phyloP scores from a whole-genome alignment of 2,329 filamentous ascomycete genomes.

The Colletotrichum costaricense region DNA sequence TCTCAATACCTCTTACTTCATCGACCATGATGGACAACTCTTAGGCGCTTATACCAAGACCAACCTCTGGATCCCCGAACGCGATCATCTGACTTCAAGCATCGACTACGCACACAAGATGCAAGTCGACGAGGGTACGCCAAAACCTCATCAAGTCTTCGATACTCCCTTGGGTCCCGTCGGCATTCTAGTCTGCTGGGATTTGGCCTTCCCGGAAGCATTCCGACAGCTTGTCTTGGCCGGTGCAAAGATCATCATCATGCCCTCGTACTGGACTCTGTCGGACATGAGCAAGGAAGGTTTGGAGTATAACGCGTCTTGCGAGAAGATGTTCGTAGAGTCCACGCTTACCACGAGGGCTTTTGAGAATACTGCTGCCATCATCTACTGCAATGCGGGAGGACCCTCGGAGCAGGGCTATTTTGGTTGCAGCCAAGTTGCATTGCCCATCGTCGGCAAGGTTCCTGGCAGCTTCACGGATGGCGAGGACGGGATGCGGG shows the following conservation, averaged over 20 bases:
- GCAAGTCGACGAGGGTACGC: background rate
- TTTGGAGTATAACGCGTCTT: slow-evolving; percentile 57
- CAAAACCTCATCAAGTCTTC: slow-evolving; percentile 44
- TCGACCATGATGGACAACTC: slow-evolving; percentile 56
- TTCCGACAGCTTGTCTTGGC: slow-evolving; percentile 65
- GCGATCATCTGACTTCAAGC: slow-evolving; percentile 55
- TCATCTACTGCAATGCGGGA: slow-evolving; percentile 68
- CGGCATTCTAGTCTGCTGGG: slow-evolving; percentile 68
- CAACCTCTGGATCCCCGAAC: slow-evolving; percentile 65
- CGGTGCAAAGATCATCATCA: slow-evolving; percentile 68
- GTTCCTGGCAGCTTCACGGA: slow-evolving; percentile 59
- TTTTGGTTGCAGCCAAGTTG: slow-evolving; percentile 65
- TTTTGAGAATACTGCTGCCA: slow-evolving; percentile 69
- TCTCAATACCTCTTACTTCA: slow-evolving; percentile 64
- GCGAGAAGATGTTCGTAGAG: slow-evolving; percentile 65
- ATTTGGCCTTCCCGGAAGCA: slow-evolving; percentile 70
- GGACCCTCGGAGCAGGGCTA: slow-evolving; percentile 59
- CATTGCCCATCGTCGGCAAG: slow-evolving; percentile 64
- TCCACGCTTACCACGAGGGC: slow-evolving; percentile 60
- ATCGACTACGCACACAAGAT: slow-evolving; percentile 35
- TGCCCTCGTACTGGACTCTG: slow-evolving; percentile 62
- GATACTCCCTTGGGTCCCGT: slow-evolving; percentile 65
- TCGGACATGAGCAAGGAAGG: slow-evolving; percentile 46
- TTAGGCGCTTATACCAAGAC: slow-evolving; percentile 66
- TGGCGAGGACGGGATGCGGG: slow-evolving; percentile 58